Evolutionary conservation across 140 eudicot genomes (phyloP).

Genomic region (Artemisia princeps): DNA sequence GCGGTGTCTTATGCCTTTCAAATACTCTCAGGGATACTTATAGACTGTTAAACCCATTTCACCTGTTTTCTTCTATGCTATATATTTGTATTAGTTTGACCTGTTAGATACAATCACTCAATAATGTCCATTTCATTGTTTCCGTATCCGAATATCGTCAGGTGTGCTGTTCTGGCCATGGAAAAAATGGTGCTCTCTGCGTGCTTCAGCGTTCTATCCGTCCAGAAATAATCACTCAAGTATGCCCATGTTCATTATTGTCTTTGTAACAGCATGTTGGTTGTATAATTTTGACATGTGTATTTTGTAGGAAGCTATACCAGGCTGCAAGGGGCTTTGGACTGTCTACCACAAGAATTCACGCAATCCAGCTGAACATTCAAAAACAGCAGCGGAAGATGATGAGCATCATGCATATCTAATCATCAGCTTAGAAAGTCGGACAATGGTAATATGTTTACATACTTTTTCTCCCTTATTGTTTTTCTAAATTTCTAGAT

Average conservation of each 20-base stretch:
- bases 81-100: neutral
- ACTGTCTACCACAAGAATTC: constrained; percentile 92
- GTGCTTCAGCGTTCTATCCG: constrained; percentile 93
- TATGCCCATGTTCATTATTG: constrained; percentile 21
- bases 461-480: constrained; percentile 12
- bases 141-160: constrained; percentile 19
- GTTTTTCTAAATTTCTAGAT: neutral
- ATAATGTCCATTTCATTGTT: neutral
- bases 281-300: constrained; percentile 3
- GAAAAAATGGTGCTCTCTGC: constrained; percentile 86
- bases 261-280: neutral
- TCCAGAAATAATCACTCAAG: constrained; percentile 94
- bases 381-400: constrained; percentile 60
- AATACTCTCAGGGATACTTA: neutral
- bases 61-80: neutral
- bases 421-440: constrained; percentile 82
- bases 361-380: constrained; percentile 72
- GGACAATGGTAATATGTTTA: constrained; percentile 72
- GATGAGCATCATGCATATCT: constrained; percentile 94
- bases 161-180: constrained; percentile 99
- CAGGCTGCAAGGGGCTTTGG: constrained; percentile 96
- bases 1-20: neutral
- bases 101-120: neutral
- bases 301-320: constrained; percentile 66
- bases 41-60: neutral